Base-by-base conservation (phyloP, 2,329 filamentous ascomycete species). In the Hypomyces perniciosus region DNA sequence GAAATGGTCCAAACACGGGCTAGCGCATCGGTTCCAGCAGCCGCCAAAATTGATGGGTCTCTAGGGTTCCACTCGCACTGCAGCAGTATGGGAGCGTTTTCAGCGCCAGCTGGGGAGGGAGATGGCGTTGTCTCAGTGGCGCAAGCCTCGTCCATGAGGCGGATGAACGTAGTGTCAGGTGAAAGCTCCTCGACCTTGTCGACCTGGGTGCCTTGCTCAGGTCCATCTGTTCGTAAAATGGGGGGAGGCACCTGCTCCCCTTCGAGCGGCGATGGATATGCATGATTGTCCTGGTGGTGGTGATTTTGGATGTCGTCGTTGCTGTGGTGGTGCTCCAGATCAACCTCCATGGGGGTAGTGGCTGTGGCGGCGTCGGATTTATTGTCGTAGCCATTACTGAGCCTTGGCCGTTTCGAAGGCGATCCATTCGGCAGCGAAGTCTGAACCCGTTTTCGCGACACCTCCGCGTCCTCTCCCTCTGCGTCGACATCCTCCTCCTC, bases 51-150 rank as follows among this genome's bases (percentile, higher is more conserved):
- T 54, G 77, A 80, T 66, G 81, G 78, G 72, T 85, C 77, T 68
- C 67, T 74, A 59, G 82, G 82, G 73, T 79, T 84, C 79, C 81
- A 85, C 74, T 83, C 80, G 76, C 81, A 84, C 68, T 84, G 80
- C 72, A 85, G 75, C 68, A 85, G 70, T 62, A 83, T 76, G 64
- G 81, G 79, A 68, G 74, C 72, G 61, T 76, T 79, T 63, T 80
- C 77, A 55, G 63, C 61, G 54, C 68, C 65, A 50, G 61, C 58
- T 56, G 70, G 68, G 27, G 69, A 68, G 53, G 67, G 60, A 45
- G 68, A 65, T 38, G 68, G 65, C 60, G 66, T 61, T 59, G 60
- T 57, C 62, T 67, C 58, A 62, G 67, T 56, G 66, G 61, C 56
- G 62, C 62, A 52, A 42, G 62, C 58, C 48, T 75, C 70, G 59